These are phyloP conservation scores for Prunus dulcis DNA, from an alignment of 306 rosid genomes.

Conservation along the genomic window DNA sequence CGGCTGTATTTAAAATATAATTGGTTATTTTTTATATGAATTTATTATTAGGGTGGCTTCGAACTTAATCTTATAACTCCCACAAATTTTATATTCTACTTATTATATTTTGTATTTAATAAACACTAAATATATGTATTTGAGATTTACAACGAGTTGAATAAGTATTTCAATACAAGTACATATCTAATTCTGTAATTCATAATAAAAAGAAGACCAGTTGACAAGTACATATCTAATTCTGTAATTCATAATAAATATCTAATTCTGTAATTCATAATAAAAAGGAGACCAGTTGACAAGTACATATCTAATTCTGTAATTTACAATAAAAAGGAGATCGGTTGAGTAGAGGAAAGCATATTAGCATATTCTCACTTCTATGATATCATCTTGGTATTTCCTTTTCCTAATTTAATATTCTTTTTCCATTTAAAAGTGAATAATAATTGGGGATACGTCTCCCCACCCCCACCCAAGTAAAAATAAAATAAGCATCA, in stretches of 20 bases:
- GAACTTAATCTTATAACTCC: no score
- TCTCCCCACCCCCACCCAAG: not conserved
- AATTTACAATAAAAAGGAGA: not conserved
- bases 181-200: not conserved
- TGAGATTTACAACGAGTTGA: not conserved
- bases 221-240: not conserved
- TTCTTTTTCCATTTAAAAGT: slow-evolving; percentile 20
- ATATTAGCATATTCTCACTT: slow-evolving; percentile 46
- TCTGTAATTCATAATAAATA: not conserved
- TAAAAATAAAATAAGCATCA: slow-evolving; percentile 3
- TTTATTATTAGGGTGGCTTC: no score
- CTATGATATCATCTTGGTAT: slow-evolving; percentile 26
- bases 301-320: not conserved
- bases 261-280: not conserved
- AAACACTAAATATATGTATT: not conserved
- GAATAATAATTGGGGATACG: slow-evolving; percentile 21
- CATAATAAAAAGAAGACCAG: not conserved
- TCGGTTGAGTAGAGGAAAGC: slow-evolving; percentile 6
- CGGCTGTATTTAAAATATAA: no score
- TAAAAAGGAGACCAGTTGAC: not conserved
- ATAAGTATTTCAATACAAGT: not conserved
- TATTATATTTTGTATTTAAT: no score
- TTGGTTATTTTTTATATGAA: no score
- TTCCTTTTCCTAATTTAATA: slow-evolving; percentile 9
- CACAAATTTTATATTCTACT: no score